Evolutionary conservation across 2,329 filamentous ascomycete genomes (phyloP), one percentile per base, ranked within the genome.

Genomic region (Lasiodiplodia hormozganensis): DNA sequence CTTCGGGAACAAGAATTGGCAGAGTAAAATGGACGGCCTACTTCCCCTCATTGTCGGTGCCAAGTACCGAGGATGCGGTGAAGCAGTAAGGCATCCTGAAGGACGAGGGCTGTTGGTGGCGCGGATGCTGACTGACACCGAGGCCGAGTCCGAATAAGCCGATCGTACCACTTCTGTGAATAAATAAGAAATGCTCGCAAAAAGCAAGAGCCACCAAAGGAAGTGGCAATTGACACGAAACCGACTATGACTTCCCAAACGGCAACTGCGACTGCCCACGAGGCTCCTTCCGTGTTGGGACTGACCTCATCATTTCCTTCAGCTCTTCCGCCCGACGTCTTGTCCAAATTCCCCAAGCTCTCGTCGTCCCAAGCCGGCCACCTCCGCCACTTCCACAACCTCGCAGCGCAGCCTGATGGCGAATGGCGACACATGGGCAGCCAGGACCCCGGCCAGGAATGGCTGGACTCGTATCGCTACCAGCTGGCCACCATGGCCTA

Each of bases 401-500:
- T 81, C 6, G 72, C 71, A 14, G 70, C 77, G 1, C 75, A 74
- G 23, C 56, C 12, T 6, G 56, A 60, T 10, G 56, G 56, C 12
- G 73, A 77, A 62, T 79, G 76, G 78, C 56, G 69, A 16, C 71
- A 76, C 49, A 76, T 80, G 75, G 56, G 56, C 11, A 14, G 36
- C 10, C 73, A 78, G 62, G 78, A 82, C 14, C 76, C 77, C 6
- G 73, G 71, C 14, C 79, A 83, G 69, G 82, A 83, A 67, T 82
- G 75, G 65, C 66, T 75, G 60, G 75, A 78, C 51, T 75, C 76
- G 16, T 76, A 79, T 57, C 78, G 80, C 11, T 83, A 82, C 69
- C 79, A 82, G 69, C 69, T 83, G 16, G 79, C 81, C 0, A 80
- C 76, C 2, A 82, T 82, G 77, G 73, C 75, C 21, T 83, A 83